Evolutionary conservation across 2,329 filamentous ascomycete species (phyloP), one percentile per base, ranked within the genome.

Genomic region (Fusarium verrucosum): DNA sequence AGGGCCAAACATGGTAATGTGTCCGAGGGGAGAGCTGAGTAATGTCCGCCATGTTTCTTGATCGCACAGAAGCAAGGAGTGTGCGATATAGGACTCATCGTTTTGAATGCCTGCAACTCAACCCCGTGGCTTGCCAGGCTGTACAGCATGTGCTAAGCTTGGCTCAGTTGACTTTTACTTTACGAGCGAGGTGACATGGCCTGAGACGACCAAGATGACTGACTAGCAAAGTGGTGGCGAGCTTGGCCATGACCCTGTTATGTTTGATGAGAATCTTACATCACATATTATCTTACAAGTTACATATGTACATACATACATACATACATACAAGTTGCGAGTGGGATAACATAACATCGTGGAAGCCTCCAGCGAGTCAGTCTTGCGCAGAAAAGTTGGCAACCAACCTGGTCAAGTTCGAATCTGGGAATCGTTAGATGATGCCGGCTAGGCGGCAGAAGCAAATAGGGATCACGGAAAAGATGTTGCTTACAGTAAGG

Each of bases 151-250:
- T 47, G 33, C 46, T 38, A 47, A 42, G 37, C 43, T 55, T 52
- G 46, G 45, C 37, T 62, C 45, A 26, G 40, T 41, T 55, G 46
- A 50, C 53, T 52, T 35, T 50, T n/a, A 35, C 46, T 30, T 42
- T 46, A 65, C 50, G 40, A 25, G n/a, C 30, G 26, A 70, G 46
- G 54, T 60, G 58, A 65, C 58, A 70, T 52, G 50, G 65, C 46
- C 46, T 58, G 62, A 64, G 65, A 58, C 52, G 44, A 50, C 62
- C 30, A 41, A 33, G 7, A 30, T 16, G 28, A 11, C 13, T 62
- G 35, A 47, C 46, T 30, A 47, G 38, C 28, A 41, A n/a, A 42
- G 25, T 44, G 51, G 36, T 11, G 32, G 35, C 32, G 26, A 57
- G 35, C 55, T 64, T 61, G 61, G 28, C 7, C 28, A 50, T 28